Conservation (phyloP, 2,329 filamentous ascomycete genomes). For the Tolypocladium ophioglossoides region DNA sequence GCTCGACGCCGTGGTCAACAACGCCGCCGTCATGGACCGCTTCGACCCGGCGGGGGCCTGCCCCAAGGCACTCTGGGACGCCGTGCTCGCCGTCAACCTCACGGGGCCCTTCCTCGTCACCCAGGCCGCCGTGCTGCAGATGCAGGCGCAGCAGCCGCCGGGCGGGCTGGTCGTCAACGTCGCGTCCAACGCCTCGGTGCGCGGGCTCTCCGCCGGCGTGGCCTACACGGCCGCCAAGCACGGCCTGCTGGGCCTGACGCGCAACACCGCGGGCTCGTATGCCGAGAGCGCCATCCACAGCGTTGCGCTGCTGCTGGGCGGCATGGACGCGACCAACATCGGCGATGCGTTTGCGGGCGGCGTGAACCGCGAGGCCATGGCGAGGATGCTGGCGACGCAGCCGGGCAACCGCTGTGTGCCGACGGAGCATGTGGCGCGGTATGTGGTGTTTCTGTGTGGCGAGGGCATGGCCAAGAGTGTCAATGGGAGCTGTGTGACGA, state of each 20-base stretch:
- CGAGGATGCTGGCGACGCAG: conserved; percentile 12
- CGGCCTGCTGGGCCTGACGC: conserved; percentile 41
- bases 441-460: conserved; percentile 21
- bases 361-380: conserved; percentile 22
- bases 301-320: conserved; percentile 36
- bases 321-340: conserved; percentile 48
- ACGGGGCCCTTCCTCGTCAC: conserved; percentile 43
- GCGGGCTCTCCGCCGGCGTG: conserved; percentile 29
- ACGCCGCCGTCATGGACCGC: conserved; percentile 45
- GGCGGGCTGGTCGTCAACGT: conserved; percentile 42
- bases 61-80: conserved; percentile 37
- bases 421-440: conserved; percentile 27
- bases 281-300: conserved; percentile 40
- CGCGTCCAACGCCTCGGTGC: conserved; percentile 32
- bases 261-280: conserved; percentile 48
- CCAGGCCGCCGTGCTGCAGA: conserved; percentile 34
- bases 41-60: conserved; percentile 41
- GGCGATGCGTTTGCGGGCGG: conserved; percentile 27
- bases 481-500: conserved; percentile 23
- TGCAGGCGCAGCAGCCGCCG: conserved; percentile 4
- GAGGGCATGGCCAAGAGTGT: conserved; percentile 17
- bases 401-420: conserved; percentile 20
- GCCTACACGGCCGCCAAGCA: conserved; percentile 45
- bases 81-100: conserved; percentile 44
- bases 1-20: conserved; percentile 48